A percentile compares a stretch with the other conserved stretches of the same genome.
These are phyloP conservation scores for Chaetomium tenue DNA, from an alignment of 495 filamentous ascomycete species.

Conservation along the genomic window DNA sequence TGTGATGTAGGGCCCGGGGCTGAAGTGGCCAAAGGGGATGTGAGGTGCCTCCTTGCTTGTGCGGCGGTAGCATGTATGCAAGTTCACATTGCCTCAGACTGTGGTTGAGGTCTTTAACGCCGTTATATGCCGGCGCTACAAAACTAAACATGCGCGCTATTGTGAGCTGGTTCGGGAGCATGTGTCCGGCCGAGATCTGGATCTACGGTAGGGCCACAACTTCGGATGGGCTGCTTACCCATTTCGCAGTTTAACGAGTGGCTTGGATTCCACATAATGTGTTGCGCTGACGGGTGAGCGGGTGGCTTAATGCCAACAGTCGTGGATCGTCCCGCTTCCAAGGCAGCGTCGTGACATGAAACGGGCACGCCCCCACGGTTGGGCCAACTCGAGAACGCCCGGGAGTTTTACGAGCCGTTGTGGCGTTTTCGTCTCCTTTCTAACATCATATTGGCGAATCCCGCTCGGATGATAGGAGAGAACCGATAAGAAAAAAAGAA, in stretches of 20 bases:
- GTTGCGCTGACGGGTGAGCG: not conserved
- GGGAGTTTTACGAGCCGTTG: not conserved
- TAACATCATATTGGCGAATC: not conserved
- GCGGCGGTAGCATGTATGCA: no score
- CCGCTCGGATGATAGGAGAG: not conserved
- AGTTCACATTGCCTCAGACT: no score
- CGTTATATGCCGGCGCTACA: no score
- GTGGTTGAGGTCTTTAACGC: no score
- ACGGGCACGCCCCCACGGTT: not conserved
- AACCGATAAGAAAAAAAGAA: not conserved
- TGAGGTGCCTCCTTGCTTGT: no score
- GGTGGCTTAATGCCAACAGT: not conserved
- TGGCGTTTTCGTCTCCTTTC: not conserved
- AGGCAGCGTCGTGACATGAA: not conserved
- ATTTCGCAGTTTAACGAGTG: slow-evolving; percentile 20
- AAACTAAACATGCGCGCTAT: no score
- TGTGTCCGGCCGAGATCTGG: no score
- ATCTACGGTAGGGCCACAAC: no score
- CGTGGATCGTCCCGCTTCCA: not conserved
- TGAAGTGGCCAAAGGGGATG: no score
- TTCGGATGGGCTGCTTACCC: no score
- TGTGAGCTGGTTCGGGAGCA: no score
- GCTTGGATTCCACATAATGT: not conserved
- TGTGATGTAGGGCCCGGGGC: no score
- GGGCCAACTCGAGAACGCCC: not conserved